Conservation (phyloP, 345 rosid species). For the Jatropha curcas region DNA sequence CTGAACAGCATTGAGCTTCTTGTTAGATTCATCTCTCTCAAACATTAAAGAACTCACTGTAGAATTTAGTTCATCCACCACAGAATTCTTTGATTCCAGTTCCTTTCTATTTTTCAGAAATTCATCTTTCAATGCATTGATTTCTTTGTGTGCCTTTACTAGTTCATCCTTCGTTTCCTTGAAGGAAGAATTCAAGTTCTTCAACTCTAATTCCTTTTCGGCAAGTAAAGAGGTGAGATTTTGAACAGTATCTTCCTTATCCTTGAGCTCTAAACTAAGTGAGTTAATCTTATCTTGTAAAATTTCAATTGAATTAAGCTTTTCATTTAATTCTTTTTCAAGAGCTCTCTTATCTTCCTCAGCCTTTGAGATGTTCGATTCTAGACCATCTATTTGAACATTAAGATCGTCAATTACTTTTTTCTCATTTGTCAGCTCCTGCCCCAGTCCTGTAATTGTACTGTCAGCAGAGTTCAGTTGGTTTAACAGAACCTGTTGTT, state of each 20-base stretch:
- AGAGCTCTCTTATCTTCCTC: conserved; percentile 57
- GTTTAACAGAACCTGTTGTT: conserved; percentile 46
- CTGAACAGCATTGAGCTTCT: conserved; percentile 45
- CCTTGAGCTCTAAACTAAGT: conserved; percentile 65
- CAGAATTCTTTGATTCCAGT: conserved; percentile 49
- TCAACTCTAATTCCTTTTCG: conserved; percentile 62
- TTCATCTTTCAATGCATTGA: conserved; percentile 46
- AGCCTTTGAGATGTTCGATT: conserved; percentile 47
- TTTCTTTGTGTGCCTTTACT: conserved; percentile 47
- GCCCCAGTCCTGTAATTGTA: conserved; percentile 58
- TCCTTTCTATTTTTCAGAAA: conserved; percentile 44
- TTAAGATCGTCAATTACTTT: conserved; percentile 51
- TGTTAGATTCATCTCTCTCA: conserved; percentile 53
- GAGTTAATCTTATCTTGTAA: conserved; percentile 56
- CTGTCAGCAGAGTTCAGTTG: conserved; percentile 66
- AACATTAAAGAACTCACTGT: conserved; percentile 43
- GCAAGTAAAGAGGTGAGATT: conserved; percentile 48
- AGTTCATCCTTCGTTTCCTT: conserved; percentile 54
- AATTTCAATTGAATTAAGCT: conserved; percentile 43
- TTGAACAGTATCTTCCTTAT: conserved; percentile 51
- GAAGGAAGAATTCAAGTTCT: conserved; percentile 41
- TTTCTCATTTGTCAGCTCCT: conserved; percentile 72
- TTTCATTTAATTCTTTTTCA: conserved; percentile 59
- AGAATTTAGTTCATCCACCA: conserved; percentile 54
- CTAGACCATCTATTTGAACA: conserved; percentile 53